phyloP scores from a whole-genome alignment of 805 yeast genomes.

The Nakazawaea laoshanensis region DNA sequence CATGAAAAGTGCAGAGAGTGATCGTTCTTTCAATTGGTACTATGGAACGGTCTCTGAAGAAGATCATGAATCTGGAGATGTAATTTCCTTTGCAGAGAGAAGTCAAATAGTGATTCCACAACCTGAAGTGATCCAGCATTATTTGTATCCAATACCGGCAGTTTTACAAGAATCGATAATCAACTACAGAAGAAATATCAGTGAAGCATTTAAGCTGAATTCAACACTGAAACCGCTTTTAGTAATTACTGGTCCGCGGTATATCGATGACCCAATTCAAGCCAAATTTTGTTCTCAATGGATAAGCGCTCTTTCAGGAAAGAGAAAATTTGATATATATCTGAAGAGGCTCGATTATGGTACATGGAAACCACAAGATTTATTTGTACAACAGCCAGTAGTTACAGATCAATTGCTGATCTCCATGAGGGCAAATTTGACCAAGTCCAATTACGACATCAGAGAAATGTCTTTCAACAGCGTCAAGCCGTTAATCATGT shows the following conservation, averaged over 20 bases:
- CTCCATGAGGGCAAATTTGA: constrained; percentile 29
- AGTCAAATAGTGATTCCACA: constrained; percentile 30
- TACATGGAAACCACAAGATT: not conserved
- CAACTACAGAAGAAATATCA: constrained; percentile 20
- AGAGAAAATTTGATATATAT: constrained; percentile 5
- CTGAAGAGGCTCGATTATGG: not conserved
- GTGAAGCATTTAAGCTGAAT: constrained; percentile 1
- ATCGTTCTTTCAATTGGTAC: constrained; percentile 26
- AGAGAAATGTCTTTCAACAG: constrained; percentile 1
- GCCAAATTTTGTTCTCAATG: constrained; percentile 32
- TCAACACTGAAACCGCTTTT: constrained; percentile 16
- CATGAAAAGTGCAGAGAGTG: constrained; percentile 12
- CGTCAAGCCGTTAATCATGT: constrained; percentile 13
- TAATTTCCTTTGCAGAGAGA: constrained; percentile 18
- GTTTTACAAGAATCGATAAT: constrained; percentile 21
- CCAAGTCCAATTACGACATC: constrained; percentile 17
- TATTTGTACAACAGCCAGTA: not conserved
- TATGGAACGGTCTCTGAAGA: constrained; percentile 17
- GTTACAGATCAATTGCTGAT: constrained; percentile 16
- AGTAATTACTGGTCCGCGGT: constrained; percentile 32
- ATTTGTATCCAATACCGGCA: constrained; percentile 26
- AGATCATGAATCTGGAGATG: constrained; percentile 13
- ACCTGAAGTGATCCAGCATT: constrained; percentile 34
- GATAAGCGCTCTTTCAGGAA: constrained; percentile 21
- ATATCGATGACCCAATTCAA: constrained; percentile 23